phyloP scores from a whole-genome alignment of 768 basidiomycete species.

The Russula dissimulans region DNA sequence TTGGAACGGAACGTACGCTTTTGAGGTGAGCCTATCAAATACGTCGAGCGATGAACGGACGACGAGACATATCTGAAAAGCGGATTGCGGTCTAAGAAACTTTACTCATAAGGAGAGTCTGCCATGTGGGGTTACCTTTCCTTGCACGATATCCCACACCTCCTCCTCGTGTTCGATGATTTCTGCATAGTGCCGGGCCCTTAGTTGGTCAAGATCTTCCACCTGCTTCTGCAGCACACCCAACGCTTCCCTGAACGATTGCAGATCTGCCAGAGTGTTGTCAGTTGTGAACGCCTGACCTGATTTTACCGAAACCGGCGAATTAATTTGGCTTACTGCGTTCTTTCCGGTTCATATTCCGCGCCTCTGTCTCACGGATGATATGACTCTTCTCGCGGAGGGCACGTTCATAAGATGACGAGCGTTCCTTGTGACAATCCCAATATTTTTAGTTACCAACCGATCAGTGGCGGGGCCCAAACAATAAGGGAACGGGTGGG shows the following conservation, averaged over 20 bases:
- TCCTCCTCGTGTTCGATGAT: conserved; percentile 90
- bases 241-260: conserved; percentile 79
- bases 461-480: not conserved
- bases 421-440: conserved; percentile 58
- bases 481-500: too few species aligned
- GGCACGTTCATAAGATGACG: conserved; percentile 71
- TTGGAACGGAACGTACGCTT: conserved; percentile 51
- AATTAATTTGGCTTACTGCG: conserved; percentile 49
- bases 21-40: conserved; percentile 78
- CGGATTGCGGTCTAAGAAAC: not conserved
- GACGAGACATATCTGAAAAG: conserved; percentile 57
- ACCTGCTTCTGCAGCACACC: conserved; percentile 78
- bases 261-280: conserved; percentile 53
- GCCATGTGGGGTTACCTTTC: conserved; percentile 44
- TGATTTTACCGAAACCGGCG: not conserved
- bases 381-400: conserved; percentile 76
- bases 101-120: not conserved
- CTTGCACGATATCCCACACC: conserved; percentile 88
- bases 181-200: conserved; percentile 76
- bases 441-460: not conserved
- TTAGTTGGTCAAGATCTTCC: conserved; percentile 82
- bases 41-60: conserved; percentile 89
- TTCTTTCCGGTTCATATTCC: conserved; percentile 76
- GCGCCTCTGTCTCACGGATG: conserved; percentile 78
- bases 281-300: not conserved